Evolutionary conservation across 345 rosid genomes (phyloP), one percentile per base, ranked within the genome.

Genomic region (Euclidium syriacum): DNA sequence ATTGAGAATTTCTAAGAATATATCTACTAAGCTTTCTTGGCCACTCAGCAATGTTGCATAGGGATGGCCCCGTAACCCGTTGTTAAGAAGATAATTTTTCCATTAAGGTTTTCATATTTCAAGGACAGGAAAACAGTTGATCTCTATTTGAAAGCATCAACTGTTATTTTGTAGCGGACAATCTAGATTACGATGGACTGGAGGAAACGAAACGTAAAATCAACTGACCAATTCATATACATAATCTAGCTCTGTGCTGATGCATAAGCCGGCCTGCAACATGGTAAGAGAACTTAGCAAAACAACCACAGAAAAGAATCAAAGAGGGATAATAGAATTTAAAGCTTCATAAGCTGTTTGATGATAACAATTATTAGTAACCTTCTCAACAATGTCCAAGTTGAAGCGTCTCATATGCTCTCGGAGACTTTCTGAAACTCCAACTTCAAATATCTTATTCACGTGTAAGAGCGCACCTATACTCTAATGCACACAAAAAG

Each of bases 401-500:
- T 83, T 84, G 70, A 85, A 78, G 76, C 66, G 52, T 67, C 73
- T 79, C 72, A 77, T 77, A 67, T 84, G 89, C 80, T 85, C 81
- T 38, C 64, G 77, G 65, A 87, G 88, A 71, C 73, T 79, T 67
- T 80, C 88, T 41, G 91, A 81, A 57, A 85, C 72, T 56, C 95
- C 97, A 61, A 85, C 91, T 77, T 89, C 94, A 78, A 89, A 81
- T 76, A 87, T 81, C 79, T 84, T 92, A 64, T 74, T 83, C 58
- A 92, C 81, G 58, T 87, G 88, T 84, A 92, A 77, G 64, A 92
- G 87, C 17, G 97, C 82, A 62, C 84, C 68, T 68, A 87, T 69
- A 66, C 97, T 89, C 98, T 92, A 14, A 22, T 61, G 39, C 30
- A 54, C 52, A 32, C 35, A 63, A 44, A 15, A 47, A 36, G 11